These are phyloP conservation scores for Clonostachys chloroleuca DNA, from an alignment of 2,329 filamentous ascomycete genomes.

Conservation along the genomic window DNA sequence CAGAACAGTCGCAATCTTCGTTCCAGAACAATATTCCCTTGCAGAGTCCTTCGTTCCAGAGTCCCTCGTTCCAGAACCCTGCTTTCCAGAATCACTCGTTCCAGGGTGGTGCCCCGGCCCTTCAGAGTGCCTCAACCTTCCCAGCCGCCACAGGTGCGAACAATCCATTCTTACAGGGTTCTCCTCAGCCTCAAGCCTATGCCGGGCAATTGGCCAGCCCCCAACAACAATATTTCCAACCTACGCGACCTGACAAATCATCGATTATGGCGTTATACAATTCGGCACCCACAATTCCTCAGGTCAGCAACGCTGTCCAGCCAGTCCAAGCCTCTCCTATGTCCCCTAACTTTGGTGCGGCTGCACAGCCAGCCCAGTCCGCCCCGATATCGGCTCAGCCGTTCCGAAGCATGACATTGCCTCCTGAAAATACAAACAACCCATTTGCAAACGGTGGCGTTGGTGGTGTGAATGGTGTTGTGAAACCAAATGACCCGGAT, in stretches of 20 bases:
- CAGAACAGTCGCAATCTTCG: slow-evolving; percentile 43
- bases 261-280: slow-evolving; percentile 74
- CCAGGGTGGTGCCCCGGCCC: too few relatives aligned
- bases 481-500: slow-evolving; percentile 17
- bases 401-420: slow-evolving; percentile 21
- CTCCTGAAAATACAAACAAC: slow-evolving; percentile 29
- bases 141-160: slow-evolving; percentile 1
- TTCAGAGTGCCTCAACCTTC: neutral
- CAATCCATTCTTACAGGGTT: slow-evolving; percentile 30
- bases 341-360: too few relatives aligned
- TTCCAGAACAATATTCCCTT: slow-evolving; percentile 19
- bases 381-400: slow-evolving; percentile 16
- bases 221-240: slow-evolving; percentile 29
- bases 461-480: neutral
- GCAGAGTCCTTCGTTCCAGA: neutral
- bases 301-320: slow-evolving; percentile 15
- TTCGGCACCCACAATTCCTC: slow-evolving; percentile 16
- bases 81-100: too few relatives aligned
- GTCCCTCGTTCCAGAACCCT: too few relatives aligned
- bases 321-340: slow-evolving; percentile 5
- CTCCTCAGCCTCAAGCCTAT: slow-evolving; percentile 17
- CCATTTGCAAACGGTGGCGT: slow-evolving; percentile 43
- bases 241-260: slow-evolving; percentile 59
- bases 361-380: neutral
- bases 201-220: slow-evolving; percentile 14